Percentiles rank a stretch among this genome's conserved stretches.
Conservation (phyloP, 768 basidiomycete species). For the Omphalotus guepiniiformis region DNA sequence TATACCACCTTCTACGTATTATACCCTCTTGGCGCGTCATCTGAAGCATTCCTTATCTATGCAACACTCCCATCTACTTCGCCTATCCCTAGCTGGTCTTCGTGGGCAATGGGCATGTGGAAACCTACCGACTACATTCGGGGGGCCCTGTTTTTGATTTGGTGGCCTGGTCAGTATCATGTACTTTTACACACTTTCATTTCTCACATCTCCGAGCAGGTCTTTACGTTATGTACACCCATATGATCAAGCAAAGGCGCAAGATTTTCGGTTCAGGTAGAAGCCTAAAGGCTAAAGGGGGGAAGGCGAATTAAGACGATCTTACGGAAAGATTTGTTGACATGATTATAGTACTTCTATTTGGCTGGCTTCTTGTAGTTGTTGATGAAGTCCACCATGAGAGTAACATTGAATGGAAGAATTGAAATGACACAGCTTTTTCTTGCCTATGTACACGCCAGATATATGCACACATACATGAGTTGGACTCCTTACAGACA, state of each 20-base stretch:
- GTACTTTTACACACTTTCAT: conserved; percentile 3
- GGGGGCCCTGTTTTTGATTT: conserved; percentile 61
- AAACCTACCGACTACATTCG: conserved; percentile 52
- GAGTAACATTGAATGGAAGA: no score
- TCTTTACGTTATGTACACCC: conserved; percentile 47
- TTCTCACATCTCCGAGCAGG: conserved; percentile 24
- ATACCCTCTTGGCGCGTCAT: conserved; percentile 90
- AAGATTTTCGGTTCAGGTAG: conserved; percentile 32
- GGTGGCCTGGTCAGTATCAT: conserved; percentile 78
- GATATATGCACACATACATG: no score
- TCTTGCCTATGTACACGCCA: no score
- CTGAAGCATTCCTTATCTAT: conserved; percentile 83
- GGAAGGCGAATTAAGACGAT: conserved; percentile 10
- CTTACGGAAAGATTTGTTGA: no score
- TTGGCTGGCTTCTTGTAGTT: no score
- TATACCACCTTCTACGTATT: conserved; percentile 93
- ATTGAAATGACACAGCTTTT: no score
- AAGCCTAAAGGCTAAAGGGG: conserved; percentile 16
- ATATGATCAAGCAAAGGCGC: conserved; percentile 51
- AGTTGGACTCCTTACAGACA: no score
- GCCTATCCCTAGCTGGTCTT: conserved; percentile 38
- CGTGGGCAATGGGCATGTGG: conserved; percentile 45
- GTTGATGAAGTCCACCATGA: no score
- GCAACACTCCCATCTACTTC: conserved; percentile 61
- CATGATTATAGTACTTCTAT: no score